Evolutionary conservation across 1,139 yeast species (phyloP), one percentile per base, ranked within the genome.

Genomic region (Yamadazyma mexicana): DNA sequence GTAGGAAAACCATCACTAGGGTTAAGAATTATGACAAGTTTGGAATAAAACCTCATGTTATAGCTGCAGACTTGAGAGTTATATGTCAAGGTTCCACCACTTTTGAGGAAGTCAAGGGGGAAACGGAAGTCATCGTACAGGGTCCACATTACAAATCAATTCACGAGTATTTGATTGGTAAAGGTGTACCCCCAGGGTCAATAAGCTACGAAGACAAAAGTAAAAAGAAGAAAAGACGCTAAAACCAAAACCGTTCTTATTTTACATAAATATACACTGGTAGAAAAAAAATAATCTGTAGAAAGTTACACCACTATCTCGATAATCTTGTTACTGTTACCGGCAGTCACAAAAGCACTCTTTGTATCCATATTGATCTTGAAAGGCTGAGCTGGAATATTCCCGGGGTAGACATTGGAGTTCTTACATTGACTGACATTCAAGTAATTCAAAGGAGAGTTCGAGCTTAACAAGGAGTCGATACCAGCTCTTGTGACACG

Each of bases 41-140:
- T 59, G 72, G 74, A 40, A 75, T 91, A 24, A 83, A 80, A 43
- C 77, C 89, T 0, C 81, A 77, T 28, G 67, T 71, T 7, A 62
- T 92, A 17, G 82, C 95, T 2, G 81, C 79, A 32, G 86, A 81
- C 38, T 62, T 92, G 45, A 78, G 86, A 46, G 79, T 81, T 23
- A 81, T 81, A 46, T 92, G 98, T 59, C 92, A 96, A 15, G 96
- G 96, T 0, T 86, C 97, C 0, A 76, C 95, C 0, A 82, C 96
- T 0, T 76, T 87, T 12, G 79, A 79, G 1, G 79, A 73, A 29
- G 73, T 76, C 37, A 83, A 86, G 2, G 79, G 75, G 18, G 55
- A 75, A 6, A 62, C 69, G 20, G 95, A 87, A 50, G 89, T 91
- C 1, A 73, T 81, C 36, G 95, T 92, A 2, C 98, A 92, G 61